Evolutionary conservation across 2,329 filamentous ascomycete species (phyloP).

Genomic region (Chaetomium strumarium): DNA sequence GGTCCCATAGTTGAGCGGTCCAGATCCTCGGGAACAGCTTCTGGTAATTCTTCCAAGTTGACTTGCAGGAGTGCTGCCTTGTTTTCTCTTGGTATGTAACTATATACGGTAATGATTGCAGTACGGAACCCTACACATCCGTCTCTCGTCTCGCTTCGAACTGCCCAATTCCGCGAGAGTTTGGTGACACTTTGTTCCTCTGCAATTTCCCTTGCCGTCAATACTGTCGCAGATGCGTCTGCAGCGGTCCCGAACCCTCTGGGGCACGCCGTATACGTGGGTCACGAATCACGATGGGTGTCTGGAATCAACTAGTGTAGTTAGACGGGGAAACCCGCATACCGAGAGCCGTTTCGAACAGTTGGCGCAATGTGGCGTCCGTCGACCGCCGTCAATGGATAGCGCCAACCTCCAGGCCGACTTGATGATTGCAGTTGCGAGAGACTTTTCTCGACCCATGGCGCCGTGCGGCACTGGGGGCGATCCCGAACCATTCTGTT

Average conservation of each 20-base stretch:
- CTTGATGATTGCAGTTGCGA: neutral
- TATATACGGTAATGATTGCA: too few species aligned
- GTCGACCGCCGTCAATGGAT: neutral
- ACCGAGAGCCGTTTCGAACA: neutral
- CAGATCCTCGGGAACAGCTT: conserved; percentile 16
- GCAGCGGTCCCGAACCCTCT: conserved; percentile 1
- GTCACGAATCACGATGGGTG: too few species aligned
- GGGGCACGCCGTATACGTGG: neutral
- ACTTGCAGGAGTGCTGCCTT: neutral
- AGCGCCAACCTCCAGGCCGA: neutral
- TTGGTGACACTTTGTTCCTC: neutral
- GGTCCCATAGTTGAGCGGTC: conserved; percentile 2
- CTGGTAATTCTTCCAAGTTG: too few species aligned
- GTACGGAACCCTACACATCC: too few species aligned
- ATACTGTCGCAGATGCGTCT: conserved; percentile 6
- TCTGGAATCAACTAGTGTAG: neutral
- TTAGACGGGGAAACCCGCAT: neutral
- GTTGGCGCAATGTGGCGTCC: neutral
- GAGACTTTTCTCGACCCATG: conserved; percentile 6
- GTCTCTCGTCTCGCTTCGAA: neutral
- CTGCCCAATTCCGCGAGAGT: neutral
- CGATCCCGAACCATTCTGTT: conserved; percentile 24
- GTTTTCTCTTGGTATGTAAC: neutral
- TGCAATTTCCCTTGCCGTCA: conserved; percentile 11
- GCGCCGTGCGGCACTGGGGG: conserved; percentile 18